Evolutionary conservation across 2,329 filamentous ascomycete genomes (phyloP).

Genomic region (Alternaria brassicae): DNA sequence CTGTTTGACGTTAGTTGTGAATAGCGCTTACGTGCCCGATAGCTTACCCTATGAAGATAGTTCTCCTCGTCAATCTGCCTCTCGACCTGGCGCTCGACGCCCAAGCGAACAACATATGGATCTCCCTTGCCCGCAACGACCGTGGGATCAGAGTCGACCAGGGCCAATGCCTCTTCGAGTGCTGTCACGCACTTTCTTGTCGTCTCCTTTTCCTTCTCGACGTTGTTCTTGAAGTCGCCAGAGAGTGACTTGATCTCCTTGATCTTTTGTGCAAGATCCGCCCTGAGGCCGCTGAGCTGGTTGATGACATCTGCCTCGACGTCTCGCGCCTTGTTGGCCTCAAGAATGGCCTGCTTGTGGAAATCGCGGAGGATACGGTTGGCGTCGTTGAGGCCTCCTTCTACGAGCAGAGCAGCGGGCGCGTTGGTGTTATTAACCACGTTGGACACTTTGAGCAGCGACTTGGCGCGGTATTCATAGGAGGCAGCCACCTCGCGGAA

Average conservation of each 20-base stretch:
- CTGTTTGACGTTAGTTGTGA: conserved; percentile 54
- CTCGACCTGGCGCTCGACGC: conserved; percentile 88
- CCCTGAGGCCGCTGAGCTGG: conserved; percentile 82
- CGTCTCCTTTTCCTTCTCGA: conserved; percentile 90
- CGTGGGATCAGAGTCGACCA: conserved; percentile 78
- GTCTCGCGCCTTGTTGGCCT: conserved; percentile 86
- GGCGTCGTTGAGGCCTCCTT: conserved; percentile 88
- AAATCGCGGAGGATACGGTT: conserved; percentile 80
- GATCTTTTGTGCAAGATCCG: conserved; percentile 92
- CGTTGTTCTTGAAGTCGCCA: conserved; percentile 95
- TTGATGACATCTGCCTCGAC: conserved; percentile 92
- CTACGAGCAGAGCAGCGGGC: conserved; percentile 76
- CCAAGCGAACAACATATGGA: conserved; percentile 84
- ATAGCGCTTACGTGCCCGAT: conserved; percentile 7
- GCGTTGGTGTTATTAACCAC: conserved; percentile 80
- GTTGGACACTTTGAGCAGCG: conserved; percentile 81
- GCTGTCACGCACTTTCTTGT: conserved; percentile 80
- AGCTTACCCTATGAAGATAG: conserved; percentile 83
- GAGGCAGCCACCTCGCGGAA: conserved; percentile 90
- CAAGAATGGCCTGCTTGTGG: conserved; percentile 79
- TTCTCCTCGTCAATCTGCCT: conserved; percentile 96
- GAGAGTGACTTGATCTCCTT: conserved; percentile 96
- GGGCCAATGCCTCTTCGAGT: conserved; percentile 81
- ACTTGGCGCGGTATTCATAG: conserved; percentile 86
- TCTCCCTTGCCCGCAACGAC: conserved; percentile 84